A percentile compares a stretch with the other conserved stretches of the same genome.
Conservation (phyloP, 257 asterid species). For the Penstemon barbatus region DNA sequence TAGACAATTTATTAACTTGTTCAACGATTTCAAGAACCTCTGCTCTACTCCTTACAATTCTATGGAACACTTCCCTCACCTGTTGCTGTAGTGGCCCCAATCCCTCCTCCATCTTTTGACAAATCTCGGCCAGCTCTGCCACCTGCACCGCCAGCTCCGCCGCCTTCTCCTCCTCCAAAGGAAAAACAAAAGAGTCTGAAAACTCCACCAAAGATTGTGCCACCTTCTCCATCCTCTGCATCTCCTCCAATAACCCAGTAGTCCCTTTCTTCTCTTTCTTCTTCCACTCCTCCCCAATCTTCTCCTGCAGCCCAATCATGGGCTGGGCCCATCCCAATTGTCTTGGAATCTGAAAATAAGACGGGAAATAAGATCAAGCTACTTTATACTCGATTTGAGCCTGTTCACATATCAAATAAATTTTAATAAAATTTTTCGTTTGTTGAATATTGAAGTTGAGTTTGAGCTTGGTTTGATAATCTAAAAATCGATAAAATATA, state of each 20-base stretch:
- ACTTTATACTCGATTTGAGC: no score
- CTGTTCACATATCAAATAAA: no score
- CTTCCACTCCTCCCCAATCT: constrained; percentile 87
- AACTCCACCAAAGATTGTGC: constrained; percentile 61
- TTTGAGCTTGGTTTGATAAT: no score
- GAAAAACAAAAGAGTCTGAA: constrained; percentile 57
- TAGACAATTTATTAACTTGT: constrained; percentile 57
- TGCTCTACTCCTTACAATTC: constrained; percentile 85
- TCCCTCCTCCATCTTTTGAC: constrained; percentile 82
- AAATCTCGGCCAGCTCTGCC: constrained; percentile 68
- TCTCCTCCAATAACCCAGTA: constrained; percentile 71
- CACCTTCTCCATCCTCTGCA: constrained; percentile 72
- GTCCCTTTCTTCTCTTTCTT: constrained; percentile 79
- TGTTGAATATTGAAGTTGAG: no score
- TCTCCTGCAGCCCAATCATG: constrained; percentile 64
- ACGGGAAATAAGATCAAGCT: no score
- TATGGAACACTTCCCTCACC: constrained; percentile 84
- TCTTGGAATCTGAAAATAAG: constrained; percentile 54
- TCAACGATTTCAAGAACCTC: constrained; percentile 83
- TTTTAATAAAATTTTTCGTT: no score
- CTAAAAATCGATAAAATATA: no score
- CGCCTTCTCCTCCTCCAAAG: constrained; percentile 72
- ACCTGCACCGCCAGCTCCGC: constrained; percentile 55
- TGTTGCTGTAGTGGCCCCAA: constrained; percentile 69
- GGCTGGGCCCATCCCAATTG: constrained; percentile 71